Conservation (phyloP, 108 stramenopile species). For the Licmophora abbreviata region DNA sequence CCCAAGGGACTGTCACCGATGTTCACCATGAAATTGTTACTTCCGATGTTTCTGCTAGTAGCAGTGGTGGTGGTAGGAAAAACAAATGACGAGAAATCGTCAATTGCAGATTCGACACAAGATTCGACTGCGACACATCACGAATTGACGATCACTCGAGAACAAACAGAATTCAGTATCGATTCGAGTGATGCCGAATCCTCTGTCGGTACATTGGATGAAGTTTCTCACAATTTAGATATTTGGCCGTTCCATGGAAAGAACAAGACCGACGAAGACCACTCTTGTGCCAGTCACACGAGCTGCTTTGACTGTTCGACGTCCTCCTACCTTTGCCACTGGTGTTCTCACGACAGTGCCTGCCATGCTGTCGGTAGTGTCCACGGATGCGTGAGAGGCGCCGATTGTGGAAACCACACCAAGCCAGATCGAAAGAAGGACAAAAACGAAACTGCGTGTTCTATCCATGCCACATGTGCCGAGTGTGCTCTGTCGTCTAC, state of each 20-base stretch:
- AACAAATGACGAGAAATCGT: too few species aligned
- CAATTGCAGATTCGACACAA: too few species aligned
- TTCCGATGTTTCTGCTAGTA: too few species aligned
- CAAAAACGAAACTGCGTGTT: conserved; percentile 30
- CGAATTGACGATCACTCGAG: background rate
- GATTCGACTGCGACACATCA: background rate
- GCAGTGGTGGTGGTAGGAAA: too few species aligned
- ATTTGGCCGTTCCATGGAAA: conserved; percentile 12
- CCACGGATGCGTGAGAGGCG: conserved; percentile 36
- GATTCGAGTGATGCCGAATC: background rate
- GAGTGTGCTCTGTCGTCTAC: conserved; percentile 46
- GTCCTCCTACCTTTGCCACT: conserved; percentile 36
- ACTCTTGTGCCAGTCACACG: conserved; percentile 17
- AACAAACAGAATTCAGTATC: background rate
- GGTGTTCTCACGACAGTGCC: conserved; percentile 32
- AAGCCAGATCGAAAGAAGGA: background rate
- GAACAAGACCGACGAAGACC: conserved; percentile 1
- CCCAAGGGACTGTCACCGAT: too few species aligned
- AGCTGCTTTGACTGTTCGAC: conserved; percentile 27
- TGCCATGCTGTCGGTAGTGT: conserved; percentile 51
- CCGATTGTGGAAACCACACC: conserved; percentile 12
- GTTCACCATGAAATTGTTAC: too few species aligned
- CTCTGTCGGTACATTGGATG: background rate
- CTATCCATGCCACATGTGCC: conserved; percentile 51
- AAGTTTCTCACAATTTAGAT: background rate